These are phyloP conservation scores for Ailanthus altissimus DNA, from an alignment of 345 rosid genomes.

Conservation along the genomic window DNA sequence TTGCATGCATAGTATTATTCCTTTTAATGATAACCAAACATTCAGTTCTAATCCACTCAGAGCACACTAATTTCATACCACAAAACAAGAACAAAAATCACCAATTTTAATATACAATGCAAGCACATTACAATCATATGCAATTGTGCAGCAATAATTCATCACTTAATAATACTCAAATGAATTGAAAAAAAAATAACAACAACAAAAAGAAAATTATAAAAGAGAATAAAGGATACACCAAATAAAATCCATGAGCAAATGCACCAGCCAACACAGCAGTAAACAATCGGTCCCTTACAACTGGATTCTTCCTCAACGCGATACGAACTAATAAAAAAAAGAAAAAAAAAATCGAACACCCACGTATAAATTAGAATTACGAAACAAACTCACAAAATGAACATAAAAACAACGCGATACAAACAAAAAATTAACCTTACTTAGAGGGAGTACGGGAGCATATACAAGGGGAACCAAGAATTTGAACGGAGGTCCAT, in stretches of 20 bases:
- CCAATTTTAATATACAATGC: neutral
- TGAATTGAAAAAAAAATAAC: neutral
- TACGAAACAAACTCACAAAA: neutral
- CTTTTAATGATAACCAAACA: neutral
- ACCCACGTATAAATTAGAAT: constrained; percentile 1
- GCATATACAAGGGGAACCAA: constrained; percentile 83
- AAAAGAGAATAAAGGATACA: constrained; percentile 70
- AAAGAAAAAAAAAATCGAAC: neutral
- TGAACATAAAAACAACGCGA: neutral
- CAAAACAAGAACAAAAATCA: constrained; percentile 14
- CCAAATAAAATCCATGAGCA: constrained; percentile 86
- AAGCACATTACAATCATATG: constrained; percentile 17
- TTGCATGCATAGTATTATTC: no score
- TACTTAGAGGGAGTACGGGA: constrained; percentile 88
- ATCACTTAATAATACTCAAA: neutral
- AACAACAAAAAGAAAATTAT: neutral
- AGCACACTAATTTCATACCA: neutral
- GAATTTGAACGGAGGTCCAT: constrained; percentile 70
- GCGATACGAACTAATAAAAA: constrained; percentile 57
- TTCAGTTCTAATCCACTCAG: neutral
- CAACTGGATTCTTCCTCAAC: constrained; percentile 70
- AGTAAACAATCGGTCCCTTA: constrained; percentile 83
- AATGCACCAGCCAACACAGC: constrained; percentile 82
- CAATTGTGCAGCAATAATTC: constrained; percentile 11
- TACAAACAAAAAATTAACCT: constrained; percentile 19